Conservation (phyloP, 192 early-diverging fungal species). For the Entophlyctis luteolus region DNA sequence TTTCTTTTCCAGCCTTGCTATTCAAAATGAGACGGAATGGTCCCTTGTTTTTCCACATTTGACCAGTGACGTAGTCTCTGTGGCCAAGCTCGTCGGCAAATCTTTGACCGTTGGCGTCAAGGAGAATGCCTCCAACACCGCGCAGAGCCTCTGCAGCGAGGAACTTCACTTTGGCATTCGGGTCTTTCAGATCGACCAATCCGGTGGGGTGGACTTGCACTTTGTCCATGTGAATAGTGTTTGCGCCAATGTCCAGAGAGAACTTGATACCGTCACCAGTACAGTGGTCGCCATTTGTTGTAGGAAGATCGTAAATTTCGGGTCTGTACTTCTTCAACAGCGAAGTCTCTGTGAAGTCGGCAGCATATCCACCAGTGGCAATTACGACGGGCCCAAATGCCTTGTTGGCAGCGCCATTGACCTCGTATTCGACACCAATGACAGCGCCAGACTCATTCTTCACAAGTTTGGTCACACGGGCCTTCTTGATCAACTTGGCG, state of each 20-base stretch:
- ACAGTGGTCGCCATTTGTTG: conserved; percentile 92
- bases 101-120: conserved; percentile 76
- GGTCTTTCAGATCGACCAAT: conserved; percentile 83
- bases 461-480: conserved; percentile 73
- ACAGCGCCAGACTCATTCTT: conserved; percentile 58
- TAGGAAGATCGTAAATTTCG: conserved; percentile 58
- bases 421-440: conserved; percentile 75
- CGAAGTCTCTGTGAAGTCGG: conserved; percentile 74
- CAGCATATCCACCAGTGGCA: conserved; percentile 94
- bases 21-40: conserved; percentile 81
- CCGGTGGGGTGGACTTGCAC: conserved; percentile 98
- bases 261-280: conserved; percentile 95
- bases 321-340: conserved; percentile 78
- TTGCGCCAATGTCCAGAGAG: conserved; percentile 70
- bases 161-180: conserved; percentile 87
- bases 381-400: conserved; percentile 79
- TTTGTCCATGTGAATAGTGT: conserved; percentile 90
- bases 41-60: conserved; percentile 83
- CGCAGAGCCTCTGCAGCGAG: conserved; percentile 94
- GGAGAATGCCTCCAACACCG: conserved; percentile 83
- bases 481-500: conserved; percentile 77
- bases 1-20: conserved; percentile 79
- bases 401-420: conserved; percentile 51
- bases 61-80: conserved; percentile 87
- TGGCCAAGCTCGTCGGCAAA: conserved; percentile 92